phyloP scores from a whole-genome alignment of 2,329 filamentous ascomycete genomes.

The Hymenoscyphus infarciens region DNA sequence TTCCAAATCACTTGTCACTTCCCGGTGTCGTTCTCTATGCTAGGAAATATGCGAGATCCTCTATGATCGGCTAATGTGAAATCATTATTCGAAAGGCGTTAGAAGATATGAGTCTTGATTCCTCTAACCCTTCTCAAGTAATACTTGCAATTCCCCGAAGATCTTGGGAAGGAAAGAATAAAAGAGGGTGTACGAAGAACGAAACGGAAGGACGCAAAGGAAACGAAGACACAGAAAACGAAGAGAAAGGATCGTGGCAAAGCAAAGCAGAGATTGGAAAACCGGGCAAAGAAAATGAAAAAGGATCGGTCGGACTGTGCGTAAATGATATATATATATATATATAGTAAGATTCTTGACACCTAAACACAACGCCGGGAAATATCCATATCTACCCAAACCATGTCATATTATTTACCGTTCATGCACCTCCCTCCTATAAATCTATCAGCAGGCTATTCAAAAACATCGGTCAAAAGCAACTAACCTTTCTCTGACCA shows the following conservation, averaged over 20 bases:
- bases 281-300: not conserved
- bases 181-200: too few species aligned
- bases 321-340: constrained; percentile 2
- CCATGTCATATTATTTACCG: not conserved
- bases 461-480: not conserved
- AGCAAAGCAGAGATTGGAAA: not conserved
- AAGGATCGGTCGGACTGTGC: not conserved
- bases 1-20: too few species aligned
- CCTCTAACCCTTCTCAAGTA: too few species aligned
- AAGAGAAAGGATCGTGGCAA: not conserved
- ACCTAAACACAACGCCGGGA: not conserved
- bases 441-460: not conserved
- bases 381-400: not conserved
- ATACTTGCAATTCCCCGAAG: too few species aligned
- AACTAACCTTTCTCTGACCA: constrained; percentile 34
- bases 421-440: constrained; percentile 18
- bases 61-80: too few species aligned
- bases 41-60: too few species aligned
- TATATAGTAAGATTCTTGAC: not conserved
- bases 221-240: not conserved
- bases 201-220: not conserved
- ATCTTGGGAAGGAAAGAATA: too few species aligned
- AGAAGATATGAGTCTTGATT: too few species aligned
- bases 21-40: too few species aligned
- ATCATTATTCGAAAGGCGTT: too few species aligned